Percentiles rank a stretch among this genome's conserved stretches.
Conservation (phyloP, 768 basidiomycete species). For the Pulveroboletus ravenelii region DNA sequence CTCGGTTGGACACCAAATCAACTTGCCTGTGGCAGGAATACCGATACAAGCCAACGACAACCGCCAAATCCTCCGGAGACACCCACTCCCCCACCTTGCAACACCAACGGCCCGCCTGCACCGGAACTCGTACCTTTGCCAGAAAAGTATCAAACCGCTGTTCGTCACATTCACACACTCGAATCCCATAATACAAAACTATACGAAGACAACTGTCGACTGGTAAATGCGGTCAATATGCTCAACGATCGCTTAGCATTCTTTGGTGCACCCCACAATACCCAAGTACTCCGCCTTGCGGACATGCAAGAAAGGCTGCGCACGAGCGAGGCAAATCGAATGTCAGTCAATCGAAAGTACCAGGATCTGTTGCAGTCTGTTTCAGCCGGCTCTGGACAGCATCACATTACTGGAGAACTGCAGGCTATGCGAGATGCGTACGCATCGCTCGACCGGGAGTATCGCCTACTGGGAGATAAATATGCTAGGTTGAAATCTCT, state of each 20-base stretch:
- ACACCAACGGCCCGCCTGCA: conserved; percentile 36
- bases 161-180: conserved; percentile 32
- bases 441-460: conserved; percentile 19
- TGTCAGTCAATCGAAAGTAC: conserved; percentile 19
- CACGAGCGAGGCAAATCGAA: conserved; percentile 16
- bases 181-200: conserved; percentile 30
- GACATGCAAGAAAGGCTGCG: conserved; percentile 27
- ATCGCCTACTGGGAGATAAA: conserved; percentile 18
- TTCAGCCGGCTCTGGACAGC: conserved; percentile 13
- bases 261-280: conserved; percentile 12
- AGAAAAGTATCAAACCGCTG: conserved; percentile 16
- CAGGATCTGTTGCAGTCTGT: conserved; percentile 20
- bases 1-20: neutral
- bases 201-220: conserved; percentile 37
- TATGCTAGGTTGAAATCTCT: conserved; percentile 15
- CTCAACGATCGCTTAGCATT: conserved; percentile 31
- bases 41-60: neutral
- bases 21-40: conserved; percentile 4
- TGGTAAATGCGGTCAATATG: conserved; percentile 23
- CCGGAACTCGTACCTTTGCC: conserved; percentile 39
- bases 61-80: conserved; percentile 1
- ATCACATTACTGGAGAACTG: conserved; percentile 18
- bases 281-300: conserved; percentile 14
- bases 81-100: conserved; percentile 2
- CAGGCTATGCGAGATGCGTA: conserved; percentile 15